These are phyloP conservation scores for Phytophthora crassamura DNA, from an alignment of 352 stramenopile species.

Conservation along the genomic window DNA sequence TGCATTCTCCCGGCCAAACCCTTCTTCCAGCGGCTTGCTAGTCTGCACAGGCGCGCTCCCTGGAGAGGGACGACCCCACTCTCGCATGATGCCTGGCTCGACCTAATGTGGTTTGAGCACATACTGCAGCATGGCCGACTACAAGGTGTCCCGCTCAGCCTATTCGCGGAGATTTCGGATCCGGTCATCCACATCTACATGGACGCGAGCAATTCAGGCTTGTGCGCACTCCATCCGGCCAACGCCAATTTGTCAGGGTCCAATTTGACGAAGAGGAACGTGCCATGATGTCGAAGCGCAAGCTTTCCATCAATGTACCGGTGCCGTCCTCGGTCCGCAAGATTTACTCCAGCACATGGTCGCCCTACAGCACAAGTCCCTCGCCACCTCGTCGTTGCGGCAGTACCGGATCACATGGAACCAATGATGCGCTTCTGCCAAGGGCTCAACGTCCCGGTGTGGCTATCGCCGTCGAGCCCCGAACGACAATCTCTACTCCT, in stretches of 20 bases:
- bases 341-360: slow-evolving; percentile 1
- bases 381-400: not conserved
- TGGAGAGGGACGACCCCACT: not conserved
- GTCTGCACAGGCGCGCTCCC: not conserved
- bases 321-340: no score
- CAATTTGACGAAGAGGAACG: no score
- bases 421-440: not conserved
- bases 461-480: not conserved
- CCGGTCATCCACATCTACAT: no score
- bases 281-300: not conserved
- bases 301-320: slow-evolving; percentile 8
- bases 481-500: slow-evolving; percentile 1
- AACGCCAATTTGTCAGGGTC: no score
- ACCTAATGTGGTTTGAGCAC: slow-evolving; percentile 7
- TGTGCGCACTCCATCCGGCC: no score
- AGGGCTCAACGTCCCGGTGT: no score
- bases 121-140: slow-evolving; percentile 9
- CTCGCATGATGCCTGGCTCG: not conserved
- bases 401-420: slow-evolving; percentile 2
- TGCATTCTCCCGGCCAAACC: not conserved
- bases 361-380: not conserved
- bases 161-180: no score
- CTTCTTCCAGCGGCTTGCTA: slow-evolving; percentile 1
- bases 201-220: no score
- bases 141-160: not conserved